phyloP scores from a whole-genome alignment of 2,329 filamentous ascomycete genomes.

The Coniochaeta ligniaria region DNA sequence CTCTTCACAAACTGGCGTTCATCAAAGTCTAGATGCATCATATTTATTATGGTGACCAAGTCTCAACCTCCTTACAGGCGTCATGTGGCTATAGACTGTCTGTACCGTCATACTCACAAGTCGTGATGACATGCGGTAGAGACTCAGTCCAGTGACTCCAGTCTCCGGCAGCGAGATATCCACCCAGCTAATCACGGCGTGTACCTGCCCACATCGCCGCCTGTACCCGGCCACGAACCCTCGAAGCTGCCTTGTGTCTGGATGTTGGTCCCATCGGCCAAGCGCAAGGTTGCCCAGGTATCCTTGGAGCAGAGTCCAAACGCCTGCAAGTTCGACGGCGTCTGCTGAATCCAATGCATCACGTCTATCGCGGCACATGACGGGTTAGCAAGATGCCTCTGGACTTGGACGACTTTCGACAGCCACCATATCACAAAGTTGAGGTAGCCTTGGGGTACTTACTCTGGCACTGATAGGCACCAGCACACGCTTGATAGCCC shows the following conservation, averaged over 20 bases:
- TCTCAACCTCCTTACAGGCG: background rate
- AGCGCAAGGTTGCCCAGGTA: slow-evolving; percentile 22
- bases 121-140: too few relatives aligned
- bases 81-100: background rate
- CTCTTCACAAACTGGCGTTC: too few relatives aligned
- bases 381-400: background rate
- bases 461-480: slow-evolving; percentile 25
- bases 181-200: slow-evolving; percentile 9
- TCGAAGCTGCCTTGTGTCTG: slow-evolving; percentile 22
- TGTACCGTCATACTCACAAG: background rate
- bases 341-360: slow-evolving; percentile 31
- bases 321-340: slow-evolving; percentile 28
- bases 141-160: background rate
- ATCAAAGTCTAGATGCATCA: too few relatives aligned
- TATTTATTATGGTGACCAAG: too few relatives aligned
- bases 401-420: background rate
- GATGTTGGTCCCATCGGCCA: slow-evolving; percentile 27
- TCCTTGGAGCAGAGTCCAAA: slow-evolving; percentile 35
- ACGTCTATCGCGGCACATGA: slow-evolving; percentile 13
- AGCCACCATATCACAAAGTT: background rate
- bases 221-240: slow-evolving; percentile 24
- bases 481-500: slow-evolving; percentile 24
- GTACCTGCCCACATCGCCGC: slow-evolving; percentile 29
- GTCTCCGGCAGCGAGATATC: background rate
- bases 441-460: slow-evolving; percentile 10